Conservation (phyloP, 495 filamentous ascomycete species). For the Xylaria bambusicola region DNA sequence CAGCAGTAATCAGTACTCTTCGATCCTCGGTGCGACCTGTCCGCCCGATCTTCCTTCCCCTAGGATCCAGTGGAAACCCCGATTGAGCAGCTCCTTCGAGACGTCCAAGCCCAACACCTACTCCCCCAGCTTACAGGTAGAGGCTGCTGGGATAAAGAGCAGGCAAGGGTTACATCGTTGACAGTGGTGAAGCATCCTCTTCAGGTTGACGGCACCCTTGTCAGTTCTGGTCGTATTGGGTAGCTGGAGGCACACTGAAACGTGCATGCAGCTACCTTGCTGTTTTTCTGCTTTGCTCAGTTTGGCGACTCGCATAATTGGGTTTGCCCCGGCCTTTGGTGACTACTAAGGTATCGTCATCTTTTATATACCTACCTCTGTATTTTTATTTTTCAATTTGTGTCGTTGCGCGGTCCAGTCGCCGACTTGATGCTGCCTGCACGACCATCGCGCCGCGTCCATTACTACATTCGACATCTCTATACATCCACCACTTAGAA, state of each 20-base stretch:
- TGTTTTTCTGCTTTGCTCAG: not conserved
- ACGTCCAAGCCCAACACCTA: not conserved
- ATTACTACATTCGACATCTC: too few species aligned
- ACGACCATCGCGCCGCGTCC: too few species aligned
- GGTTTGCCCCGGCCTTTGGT: not conserved
- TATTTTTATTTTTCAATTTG: not conserved
- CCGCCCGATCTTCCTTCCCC: too few species aligned
- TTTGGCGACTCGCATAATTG: constrained; percentile 1
- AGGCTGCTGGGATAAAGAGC: not conserved
- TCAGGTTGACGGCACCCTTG: not conserved
- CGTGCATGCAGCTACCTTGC: constrained; percentile 12
- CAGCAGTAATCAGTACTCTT: not conserved
- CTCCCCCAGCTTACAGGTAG: too few species aligned
- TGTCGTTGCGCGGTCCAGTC: too few species aligned
- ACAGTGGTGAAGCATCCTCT: constrained; percentile 1
- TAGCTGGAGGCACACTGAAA: constrained; percentile 8
- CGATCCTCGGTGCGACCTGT: too few species aligned
- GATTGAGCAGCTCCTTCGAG: not conserved
- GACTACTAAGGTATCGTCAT: too few species aligned
- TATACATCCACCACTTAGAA: too few species aligned
- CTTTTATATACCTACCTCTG: too few species aligned
- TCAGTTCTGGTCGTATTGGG: not conserved
- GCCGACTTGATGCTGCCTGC: too few species aligned
- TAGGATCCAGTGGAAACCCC: not conserved
- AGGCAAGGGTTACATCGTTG: not conserved